These are phyloP conservation scores for Akanthomyces uredinophilus DNA, from an alignment of 2,329 filamentous ascomycete species.

Conservation along the genomic window DNA sequence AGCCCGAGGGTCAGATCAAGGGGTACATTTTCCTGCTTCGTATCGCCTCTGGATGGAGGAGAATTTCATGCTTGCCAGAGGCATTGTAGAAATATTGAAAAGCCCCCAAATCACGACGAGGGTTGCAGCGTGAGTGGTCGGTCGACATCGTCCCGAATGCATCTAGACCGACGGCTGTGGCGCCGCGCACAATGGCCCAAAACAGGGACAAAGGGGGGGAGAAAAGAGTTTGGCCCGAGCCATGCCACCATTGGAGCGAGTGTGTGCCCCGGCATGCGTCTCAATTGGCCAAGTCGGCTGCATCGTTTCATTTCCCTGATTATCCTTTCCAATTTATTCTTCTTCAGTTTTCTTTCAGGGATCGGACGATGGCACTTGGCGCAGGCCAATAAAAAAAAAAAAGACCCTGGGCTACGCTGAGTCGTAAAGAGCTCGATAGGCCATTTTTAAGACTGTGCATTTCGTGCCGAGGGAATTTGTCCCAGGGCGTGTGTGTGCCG, in stretches of 20 bases:
- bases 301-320: not conserved
- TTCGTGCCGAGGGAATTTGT: not conserved
- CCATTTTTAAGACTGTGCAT: too few relatives aligned
- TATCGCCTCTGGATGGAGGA: too few relatives aligned
- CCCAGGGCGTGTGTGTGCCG: not conserved
- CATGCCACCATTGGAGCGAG: not conserved
- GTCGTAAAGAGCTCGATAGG: not conserved
- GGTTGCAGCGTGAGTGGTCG: not conserved
- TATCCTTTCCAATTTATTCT: not conserved
- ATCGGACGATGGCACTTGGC: not conserved
- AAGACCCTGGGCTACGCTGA: not conserved
- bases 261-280: not conserved
- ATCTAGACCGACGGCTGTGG: not conserved
- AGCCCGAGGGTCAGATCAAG: too few relatives aligned
- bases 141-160: not conserved
- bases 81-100: too few relatives aligned
- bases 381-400: too few relatives aligned
- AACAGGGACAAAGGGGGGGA: not conserved
- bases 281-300: constrained; percentile 3
- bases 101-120: too few relatives aligned
- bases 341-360: not conserved
- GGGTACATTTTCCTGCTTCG: too few relatives aligned
- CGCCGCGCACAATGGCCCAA: not conserved
- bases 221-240: not conserved
- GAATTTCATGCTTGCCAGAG: too few relatives aligned